phyloP scores from a whole-genome alignment of 805 yeast species.

The Wickerhamomyces strasburgensis region DNA sequence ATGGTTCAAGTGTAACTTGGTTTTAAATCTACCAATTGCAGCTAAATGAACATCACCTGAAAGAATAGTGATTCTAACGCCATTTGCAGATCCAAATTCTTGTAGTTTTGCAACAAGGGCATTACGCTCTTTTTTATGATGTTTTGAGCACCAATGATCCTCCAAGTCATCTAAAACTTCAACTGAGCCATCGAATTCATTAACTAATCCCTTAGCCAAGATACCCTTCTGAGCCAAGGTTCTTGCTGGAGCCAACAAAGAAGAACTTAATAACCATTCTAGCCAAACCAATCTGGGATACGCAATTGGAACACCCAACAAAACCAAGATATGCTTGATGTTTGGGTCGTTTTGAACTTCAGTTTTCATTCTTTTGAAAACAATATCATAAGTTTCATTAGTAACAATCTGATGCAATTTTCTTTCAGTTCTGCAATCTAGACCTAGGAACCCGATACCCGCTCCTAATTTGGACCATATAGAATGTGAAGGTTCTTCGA shows the following conservation, averaged over 20 bases:
- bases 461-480: constrained; percentile 70
- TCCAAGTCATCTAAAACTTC: constrained; percentile 90
- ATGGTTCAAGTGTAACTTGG: constrained; percentile 45
- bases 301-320: constrained; percentile 93
- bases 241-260: constrained; percentile 58
- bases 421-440: constrained; percentile 94
- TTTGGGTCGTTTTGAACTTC: constrained; percentile 50
- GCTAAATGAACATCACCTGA: constrained; percentile 94
- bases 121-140: constrained; percentile 86
- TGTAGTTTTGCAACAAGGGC: constrained; percentile 54
- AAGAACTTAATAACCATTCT: constrained; percentile 67
- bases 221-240: constrained; percentile 56
- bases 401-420: constrained; percentile 52
- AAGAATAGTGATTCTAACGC: constrained; percentile 74
- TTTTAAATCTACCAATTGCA: constrained; percentile 71
- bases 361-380: constrained; percentile 53
- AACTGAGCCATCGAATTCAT: constrained; percentile 87
- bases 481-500: constrained; percentile 62
- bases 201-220: constrained; percentile 67
- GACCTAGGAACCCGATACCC: constrained; percentile 64
- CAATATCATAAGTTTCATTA: constrained; percentile 47
- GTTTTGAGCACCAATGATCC: constrained; percentile 93
- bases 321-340: constrained; percentile 69
- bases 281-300: constrained; percentile 93
- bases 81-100: constrained; percentile 57